Evolutionary conservation across 345 rosid species (phyloP).

Genomic region (Durio zibethinus): DNA sequence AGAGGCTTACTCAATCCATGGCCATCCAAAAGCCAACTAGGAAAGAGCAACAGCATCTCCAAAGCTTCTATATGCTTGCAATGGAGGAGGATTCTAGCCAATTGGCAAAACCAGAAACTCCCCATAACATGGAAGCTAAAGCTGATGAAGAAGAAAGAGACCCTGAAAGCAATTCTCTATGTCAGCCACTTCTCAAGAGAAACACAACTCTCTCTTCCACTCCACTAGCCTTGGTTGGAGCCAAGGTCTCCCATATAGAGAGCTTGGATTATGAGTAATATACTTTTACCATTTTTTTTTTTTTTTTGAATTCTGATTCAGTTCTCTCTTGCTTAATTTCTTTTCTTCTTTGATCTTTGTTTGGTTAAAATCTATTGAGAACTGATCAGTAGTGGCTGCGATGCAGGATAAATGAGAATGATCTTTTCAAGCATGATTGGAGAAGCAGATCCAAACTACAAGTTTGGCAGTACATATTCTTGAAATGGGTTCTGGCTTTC

Average conservation of each 20-base stretch:
- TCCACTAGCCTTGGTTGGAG: constrained; percentile 79
- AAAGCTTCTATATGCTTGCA: constrained; percentile 8
- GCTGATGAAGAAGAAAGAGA: constrained; percentile 51
- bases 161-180: constrained; percentile 60
- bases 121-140: constrained; percentile 19
- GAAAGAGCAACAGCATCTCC: neutral
- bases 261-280: constrained; percentile 90
- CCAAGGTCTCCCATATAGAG: constrained; percentile 75
- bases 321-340: neutral
- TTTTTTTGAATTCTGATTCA: neutral
- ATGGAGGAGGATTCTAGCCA: constrained; percentile 51
- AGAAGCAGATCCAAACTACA: constrained; percentile 79
- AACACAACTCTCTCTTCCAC: constrained; percentile 62
- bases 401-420: constrained; percentile 88
- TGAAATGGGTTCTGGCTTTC: constrained; percentile 76
- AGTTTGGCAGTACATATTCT: constrained; percentile 74
- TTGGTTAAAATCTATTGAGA: neutral
- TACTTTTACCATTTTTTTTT: neutral
- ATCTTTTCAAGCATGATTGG: constrained; percentile 95
- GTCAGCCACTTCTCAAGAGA: constrained; percentile 73
- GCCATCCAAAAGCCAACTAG: constrained; percentile 20
- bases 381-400: neutral
- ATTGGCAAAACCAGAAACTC: constrained; percentile 18
- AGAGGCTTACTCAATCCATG: constrained; percentile 22
- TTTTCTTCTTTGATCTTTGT: neutral